phyloP scores from a whole-genome alignment of 169 alveolate species.

The Plasmodium gonderi region DNA sequence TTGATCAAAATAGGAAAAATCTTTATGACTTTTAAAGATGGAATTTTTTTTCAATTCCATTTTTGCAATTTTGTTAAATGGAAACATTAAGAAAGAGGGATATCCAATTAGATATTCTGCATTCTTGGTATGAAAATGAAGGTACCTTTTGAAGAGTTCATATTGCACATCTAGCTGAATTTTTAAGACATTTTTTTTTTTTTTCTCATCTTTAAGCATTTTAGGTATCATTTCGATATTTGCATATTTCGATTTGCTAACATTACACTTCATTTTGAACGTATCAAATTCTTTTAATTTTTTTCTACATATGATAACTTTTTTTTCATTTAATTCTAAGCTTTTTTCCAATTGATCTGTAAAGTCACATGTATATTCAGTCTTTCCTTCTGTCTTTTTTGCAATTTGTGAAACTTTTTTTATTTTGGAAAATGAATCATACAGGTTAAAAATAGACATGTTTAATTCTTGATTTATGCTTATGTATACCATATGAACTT shows the following conservation, averaged over 20 bases:
- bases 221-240: conserved; percentile 19
- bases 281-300: conserved; percentile 51
- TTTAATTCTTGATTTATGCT: conserved; percentile 46
- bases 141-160: neutral
- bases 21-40: conserved; percentile 19
- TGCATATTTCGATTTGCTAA: neutral
- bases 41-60: conserved; percentile 36
- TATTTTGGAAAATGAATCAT: conserved; percentile 5
- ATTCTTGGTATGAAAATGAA: neutral
- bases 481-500: conserved; percentile 20
- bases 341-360: conserved; percentile 9
- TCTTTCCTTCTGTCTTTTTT: neutral
- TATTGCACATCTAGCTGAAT: conserved; percentile 17
- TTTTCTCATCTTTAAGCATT: neutral
- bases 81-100: conserved; percentile 12
- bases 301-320: conserved; percentile 46
- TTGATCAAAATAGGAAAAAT: conserved; percentile 9
- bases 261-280: conserved; percentile 15
- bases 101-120: neutral
- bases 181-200: conserved; percentile 1
- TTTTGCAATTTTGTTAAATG: conserved; percentile 25
- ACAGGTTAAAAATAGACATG: conserved; percentile 20
- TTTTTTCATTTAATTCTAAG: neutral
- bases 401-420: conserved; percentile 21
- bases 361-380: conserved; percentile 50